These are phyloP conservation scores for Metschnikowia arizonensis DNA, from an alignment of 805 yeast species.

Conservation along the genomic window DNA sequence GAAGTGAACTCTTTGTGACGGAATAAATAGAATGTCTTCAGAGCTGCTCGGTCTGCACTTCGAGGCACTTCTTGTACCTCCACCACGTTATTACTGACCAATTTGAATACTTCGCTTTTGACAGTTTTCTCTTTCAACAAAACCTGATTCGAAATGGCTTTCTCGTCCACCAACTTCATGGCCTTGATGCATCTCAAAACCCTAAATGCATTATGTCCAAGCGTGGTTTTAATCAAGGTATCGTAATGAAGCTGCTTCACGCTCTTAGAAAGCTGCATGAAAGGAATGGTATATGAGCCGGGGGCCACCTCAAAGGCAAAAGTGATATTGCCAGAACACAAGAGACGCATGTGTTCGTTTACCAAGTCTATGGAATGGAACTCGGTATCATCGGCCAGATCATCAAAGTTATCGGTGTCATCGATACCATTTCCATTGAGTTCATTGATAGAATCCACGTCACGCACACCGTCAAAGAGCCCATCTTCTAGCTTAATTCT, in stretches of 20 bases:
- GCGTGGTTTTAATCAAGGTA: slow-evolving; percentile 52
- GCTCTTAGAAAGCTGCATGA: slow-evolving; percentile 42
- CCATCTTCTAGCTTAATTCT: slow-evolving; percentile 40
- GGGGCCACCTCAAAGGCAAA: slow-evolving; percentile 57
- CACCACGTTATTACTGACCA: slow-evolving; percentile 65
- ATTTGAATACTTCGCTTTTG: slow-evolving; percentile 61
- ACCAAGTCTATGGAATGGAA: slow-evolving; percentile 35
- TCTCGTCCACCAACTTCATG: slow-evolving; percentile 76
- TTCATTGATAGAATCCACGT: slow-evolving; percentile 21
- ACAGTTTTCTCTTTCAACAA: slow-evolving; percentile 74
- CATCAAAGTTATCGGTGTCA: slow-evolving; percentile 8
- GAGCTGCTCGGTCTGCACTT: slow-evolving; percentile 86
- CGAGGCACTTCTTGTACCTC: slow-evolving; percentile 94
- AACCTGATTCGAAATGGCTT: slow-evolving; percentile 68
- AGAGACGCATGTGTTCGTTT: slow-evolving; percentile 64
- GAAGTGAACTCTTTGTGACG: slow-evolving; percentile 49
- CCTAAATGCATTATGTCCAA: slow-evolving; percentile 67
- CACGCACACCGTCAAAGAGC: neutral
- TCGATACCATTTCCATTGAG: slow-evolving; percentile 14
- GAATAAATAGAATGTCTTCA: slow-evolving; percentile 80
- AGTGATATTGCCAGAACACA: slow-evolving; percentile 49
- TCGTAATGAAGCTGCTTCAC: slow-evolving; percentile 52
- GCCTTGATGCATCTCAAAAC: slow-evolving; percentile 72
- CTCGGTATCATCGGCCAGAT: slow-evolving; percentile 5
- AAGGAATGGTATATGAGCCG: slow-evolving; percentile 62